A percentile compares a stretch with the other conserved stretches of the same genome.
These are phyloP conservation scores for Amanita thiersii DNA, from an alignment of 768 basidiomycete species.

Conservation along the genomic window DNA sequence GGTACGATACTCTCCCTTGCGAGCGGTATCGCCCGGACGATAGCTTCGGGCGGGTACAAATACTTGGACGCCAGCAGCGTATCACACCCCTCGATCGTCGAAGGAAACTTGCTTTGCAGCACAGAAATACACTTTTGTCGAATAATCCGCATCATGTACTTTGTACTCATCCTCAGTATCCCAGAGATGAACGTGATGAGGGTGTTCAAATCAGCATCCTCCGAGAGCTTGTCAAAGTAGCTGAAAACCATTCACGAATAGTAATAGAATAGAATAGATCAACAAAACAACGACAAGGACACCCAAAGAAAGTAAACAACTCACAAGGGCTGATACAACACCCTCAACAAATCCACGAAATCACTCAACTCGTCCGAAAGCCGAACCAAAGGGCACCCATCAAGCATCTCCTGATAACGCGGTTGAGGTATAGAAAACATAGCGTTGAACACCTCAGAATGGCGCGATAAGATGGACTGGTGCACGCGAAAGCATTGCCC, in stretches of 20 bases:
- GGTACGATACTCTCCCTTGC: slow-evolving; percentile 31
- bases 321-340: slow-evolving; percentile 31
- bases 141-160: slow-evolving; percentile 29
- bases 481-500: slow-evolving; percentile 26
- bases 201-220: slow-evolving; percentile 22
- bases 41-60: slow-evolving; percentile 26
- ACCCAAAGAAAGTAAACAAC: slow-evolving; percentile 12
- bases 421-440: slow-evolving; percentile 33
- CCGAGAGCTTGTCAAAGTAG: slow-evolving; percentile 28
- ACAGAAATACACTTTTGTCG: slow-evolving; percentile 30
- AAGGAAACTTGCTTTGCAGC: slow-evolving; percentile 33
- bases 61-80: slow-evolving; percentile 26
- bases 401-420: slow-evolving; percentile 18
- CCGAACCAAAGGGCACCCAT: slow-evolving; percentile 28
- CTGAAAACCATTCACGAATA: slow-evolving; percentile 13
- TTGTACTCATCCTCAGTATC: slow-evolving; percentile 34
- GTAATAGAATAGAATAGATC: slow-evolving; percentile 1
- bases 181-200: slow-evolving; percentile 33
- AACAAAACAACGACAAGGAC: background rate
- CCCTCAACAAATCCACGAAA: slow-evolving; percentile 26
- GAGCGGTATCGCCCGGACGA: slow-evolving; percentile 32
- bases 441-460: slow-evolving; percentile 31
- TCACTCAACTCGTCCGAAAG: slow-evolving; percentile 25
- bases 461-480: slow-evolving; percentile 28
- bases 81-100: slow-evolving; percentile 30